Percentiles rank a stretch among this genome's conserved stretches.
These are phyloP conservation scores for Scedosporium aurantiacum DNA, from an alignment of 2,329 filamentous ascomycete species.

Conservation along the genomic window DNA sequence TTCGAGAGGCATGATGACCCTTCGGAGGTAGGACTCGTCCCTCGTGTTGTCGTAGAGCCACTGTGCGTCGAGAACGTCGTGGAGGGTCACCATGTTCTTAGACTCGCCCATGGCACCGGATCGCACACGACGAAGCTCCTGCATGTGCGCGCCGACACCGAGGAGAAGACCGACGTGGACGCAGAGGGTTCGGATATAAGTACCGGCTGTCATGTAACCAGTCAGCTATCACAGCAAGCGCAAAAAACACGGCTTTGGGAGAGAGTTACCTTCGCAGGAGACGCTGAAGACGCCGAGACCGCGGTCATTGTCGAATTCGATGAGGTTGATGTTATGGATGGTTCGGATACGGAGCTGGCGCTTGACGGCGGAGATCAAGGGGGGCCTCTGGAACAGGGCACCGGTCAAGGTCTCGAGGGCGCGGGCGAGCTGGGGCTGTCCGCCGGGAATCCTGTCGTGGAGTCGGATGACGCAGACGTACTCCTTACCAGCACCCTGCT, in stretches of 20 bases:
- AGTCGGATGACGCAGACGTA: conserved; percentile 93
- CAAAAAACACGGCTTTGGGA: neutral
- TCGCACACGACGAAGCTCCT: conserved; percentile 88
- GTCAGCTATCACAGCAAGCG: neutral
- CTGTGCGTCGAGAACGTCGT: conserved; percentile 80
- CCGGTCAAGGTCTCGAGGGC: conserved; percentile 93
- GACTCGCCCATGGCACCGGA: conserved; percentile 92
- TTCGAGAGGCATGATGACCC: conserved; percentile 86
- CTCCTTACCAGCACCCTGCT: conserved; percentile 98
- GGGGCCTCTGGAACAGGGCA: conserved; percentile 73
- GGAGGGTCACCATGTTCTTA: conserved; percentile 80
- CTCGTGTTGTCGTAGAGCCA: conserved; percentile 93
- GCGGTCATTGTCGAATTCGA: conserved; percentile 97
- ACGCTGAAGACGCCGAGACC: conserved; percentile 99
- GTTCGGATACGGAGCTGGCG: conserved; percentile 95
- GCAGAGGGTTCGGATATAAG: conserved; percentile 96
- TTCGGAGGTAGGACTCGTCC: conserved; percentile 85
- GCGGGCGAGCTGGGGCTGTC: conserved; percentile 83
- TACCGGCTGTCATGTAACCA: conserved; percentile 45
- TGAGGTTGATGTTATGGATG: conserved; percentile 92
- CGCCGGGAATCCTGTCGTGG: conserved; percentile 89
- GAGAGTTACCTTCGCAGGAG: conserved; percentile 63
- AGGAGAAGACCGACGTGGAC: conserved; percentile 72
- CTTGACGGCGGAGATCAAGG: conserved; percentile 97
- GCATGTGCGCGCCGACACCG: conserved; percentile 92